Conservation (phyloP, 2,329 filamentous ascomycete species). For the Botrytis squamosa region DNA sequence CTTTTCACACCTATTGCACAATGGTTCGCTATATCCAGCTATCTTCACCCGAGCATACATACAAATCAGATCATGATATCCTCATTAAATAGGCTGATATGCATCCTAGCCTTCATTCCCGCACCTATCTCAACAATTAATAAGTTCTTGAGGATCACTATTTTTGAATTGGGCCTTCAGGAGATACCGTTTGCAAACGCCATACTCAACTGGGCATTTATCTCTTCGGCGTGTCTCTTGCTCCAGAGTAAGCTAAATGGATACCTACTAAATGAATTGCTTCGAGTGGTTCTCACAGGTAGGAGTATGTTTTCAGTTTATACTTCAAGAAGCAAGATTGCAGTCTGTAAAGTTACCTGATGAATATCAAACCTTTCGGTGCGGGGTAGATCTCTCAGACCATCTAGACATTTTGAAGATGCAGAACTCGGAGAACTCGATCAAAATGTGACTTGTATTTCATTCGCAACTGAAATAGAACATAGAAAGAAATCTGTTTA, state of each 20-base stretch:
- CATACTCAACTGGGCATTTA: background rate
- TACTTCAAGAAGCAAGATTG: background rate
- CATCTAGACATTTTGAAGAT: background rate
- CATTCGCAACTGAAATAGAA: background rate
- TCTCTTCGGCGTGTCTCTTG: background rate
- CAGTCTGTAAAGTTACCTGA: background rate
- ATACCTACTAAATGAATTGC: background rate
- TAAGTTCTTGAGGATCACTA: background rate
- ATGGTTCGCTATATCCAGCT: background rate
- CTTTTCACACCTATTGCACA: background rate
- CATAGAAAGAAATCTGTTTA: background rate
- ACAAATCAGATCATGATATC: background rate
- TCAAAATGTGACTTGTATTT: background rate
- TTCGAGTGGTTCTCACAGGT: background rate
- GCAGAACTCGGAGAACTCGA: background rate
- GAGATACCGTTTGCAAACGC: background rate
- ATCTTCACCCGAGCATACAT: background rate
- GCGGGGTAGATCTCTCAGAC: no score
- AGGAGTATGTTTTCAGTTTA: background rate
- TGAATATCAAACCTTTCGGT: background rate
- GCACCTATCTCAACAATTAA: background rate
- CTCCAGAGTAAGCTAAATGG: background rate
- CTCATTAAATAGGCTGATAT: background rate
- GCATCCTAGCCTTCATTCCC: background rate
- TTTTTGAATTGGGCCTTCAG: background rate